Evolutionary conservation across 176 grass and related monocot species (phyloP).

Genomic region (Phragmites australis): DNA sequence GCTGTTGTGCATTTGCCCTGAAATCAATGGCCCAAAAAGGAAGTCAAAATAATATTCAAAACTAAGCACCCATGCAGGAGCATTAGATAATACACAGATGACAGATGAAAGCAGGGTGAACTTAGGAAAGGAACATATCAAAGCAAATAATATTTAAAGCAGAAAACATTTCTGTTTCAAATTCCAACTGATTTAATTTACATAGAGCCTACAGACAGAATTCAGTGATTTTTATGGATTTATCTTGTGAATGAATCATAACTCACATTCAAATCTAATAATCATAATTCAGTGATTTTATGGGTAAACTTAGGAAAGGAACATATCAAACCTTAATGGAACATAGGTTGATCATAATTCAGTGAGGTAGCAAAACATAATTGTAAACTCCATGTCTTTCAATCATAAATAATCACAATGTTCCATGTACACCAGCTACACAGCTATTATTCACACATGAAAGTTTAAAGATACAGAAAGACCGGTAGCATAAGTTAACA

Average conservation of each 20-base stretch:
- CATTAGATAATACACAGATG: not conserved
- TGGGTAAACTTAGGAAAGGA: too few species aligned
- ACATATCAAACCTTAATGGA: too few species aligned
- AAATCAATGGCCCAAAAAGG: not conserved
- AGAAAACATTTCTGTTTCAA: not conserved
- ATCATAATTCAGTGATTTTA: not conserved
- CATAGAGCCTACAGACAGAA: not conserved
- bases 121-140: not conserved
- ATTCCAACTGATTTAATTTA: not conserved
- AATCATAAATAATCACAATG: not conserved
- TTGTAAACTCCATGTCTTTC: not conserved
- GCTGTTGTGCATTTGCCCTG: constrained; percentile 82
- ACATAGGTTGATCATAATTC: not conserved
- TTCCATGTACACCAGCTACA: not conserved
- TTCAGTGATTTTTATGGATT: not conserved
- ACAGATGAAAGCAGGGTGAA: not conserved
- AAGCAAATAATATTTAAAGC: not conserved
- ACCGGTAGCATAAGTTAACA: not conserved
- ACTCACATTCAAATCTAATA: not conserved
- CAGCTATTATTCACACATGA: not conserved
- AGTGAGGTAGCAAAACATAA: not conserved
- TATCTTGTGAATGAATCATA: not conserved
- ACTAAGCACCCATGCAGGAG: not conserved
- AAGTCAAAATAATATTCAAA: constrained; percentile 1
- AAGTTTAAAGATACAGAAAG: not conserved